Evolutionary conservation across 768 basidiomycete species (phyloP).

Genomic region (Piloderma croceum): DNA sequence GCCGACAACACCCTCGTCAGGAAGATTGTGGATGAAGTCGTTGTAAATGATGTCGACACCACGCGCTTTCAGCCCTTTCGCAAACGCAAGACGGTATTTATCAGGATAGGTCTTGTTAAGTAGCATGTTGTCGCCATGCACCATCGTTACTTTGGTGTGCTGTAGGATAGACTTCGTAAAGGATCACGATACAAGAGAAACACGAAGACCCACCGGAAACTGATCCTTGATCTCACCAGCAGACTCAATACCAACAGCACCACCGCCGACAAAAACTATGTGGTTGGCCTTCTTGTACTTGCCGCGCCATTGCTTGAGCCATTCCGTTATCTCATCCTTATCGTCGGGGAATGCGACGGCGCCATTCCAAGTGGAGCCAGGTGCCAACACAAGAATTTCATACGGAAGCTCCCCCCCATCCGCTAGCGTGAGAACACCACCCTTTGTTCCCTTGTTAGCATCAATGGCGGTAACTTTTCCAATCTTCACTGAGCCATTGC

Average conservation of each 20-base stretch:
- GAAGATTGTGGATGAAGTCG: constrained; percentile 45
- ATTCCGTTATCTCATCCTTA: constrained; percentile 20
- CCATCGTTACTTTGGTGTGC: constrained; percentile 48
- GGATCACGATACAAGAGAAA: too few species aligned
- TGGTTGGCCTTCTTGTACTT: constrained; percentile 35
- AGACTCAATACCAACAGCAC: constrained; percentile 44
- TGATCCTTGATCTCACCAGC: constrained; percentile 29
- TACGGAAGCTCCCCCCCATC: constrained; percentile 47
- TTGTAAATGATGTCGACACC: constrained; percentile 47
- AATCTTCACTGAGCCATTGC: constrained; percentile 42
- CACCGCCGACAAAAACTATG: constrained; percentile 52
- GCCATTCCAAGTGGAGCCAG: constrained; percentile 52
- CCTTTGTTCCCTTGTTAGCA: constrained; percentile 20
- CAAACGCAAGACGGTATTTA: constrained; percentile 45
- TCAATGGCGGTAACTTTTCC: constrained; percentile 30
- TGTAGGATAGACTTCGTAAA: too few species aligned
- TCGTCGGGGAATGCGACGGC: constrained; percentile 40
- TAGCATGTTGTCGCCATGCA: constrained; percentile 49
- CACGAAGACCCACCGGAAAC: too few species aligned
- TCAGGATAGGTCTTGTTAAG: constrained; percentile 52
- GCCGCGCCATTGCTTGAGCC: constrained; percentile 24
- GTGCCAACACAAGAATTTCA: constrained; percentile 51
- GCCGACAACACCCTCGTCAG: constrained; percentile 30
- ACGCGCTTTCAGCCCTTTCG: constrained; percentile 34
- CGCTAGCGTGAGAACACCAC: constrained; percentile 47